Evolutionary conservation across 306 rosid species (phyloP), one percentile per base, ranked within the genome.

Genomic region (Casuarina equisetifolia): DNA sequence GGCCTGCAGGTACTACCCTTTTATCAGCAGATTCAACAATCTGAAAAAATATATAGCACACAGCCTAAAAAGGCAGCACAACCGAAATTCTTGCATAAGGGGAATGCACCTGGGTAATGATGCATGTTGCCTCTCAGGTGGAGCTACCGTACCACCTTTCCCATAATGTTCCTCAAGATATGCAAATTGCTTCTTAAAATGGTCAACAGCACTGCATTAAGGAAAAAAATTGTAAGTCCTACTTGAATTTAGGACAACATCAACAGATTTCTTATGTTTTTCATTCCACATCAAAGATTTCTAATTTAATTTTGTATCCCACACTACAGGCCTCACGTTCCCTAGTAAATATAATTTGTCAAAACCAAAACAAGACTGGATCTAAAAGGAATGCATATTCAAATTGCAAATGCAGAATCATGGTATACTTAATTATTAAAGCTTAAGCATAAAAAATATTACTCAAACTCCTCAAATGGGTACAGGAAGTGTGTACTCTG

Each of bases 161-260:
- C 96, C 97, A 9, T 92, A 91, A 84, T 92, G 97, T 85, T 92
- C 98, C 86, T 95, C 98, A 8, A 95, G 98, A 86, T 68, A 95
- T 72, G 98, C 97, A 87, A 95, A 95, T 85, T 95, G 98, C 90
- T 95, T 95, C 84, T 95, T 95, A 84, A 92, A 95, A 86, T 88
- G 98, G 76, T 95, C 98, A 81, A 95, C 99, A 54, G 96, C 99
- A 90, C 99, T 96, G 84, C 54, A 74, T 73, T 74, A 81, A 80
- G 57, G 75, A 4, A 46, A 19, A 42, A 35, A 11, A 72, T 35
- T 58, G 52, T 42, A 2, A 6, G 1, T 3, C 42, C 12, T 7
- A 67, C 40, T 67, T 67, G 71, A 43, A n/a, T n/a, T 67, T 42
- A 67, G 50, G 11, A 8, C 49, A 42, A 25, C 32, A 25, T 25